Evolutionary conservation across 2,329 filamentous ascomycete species (phyloP).

Genomic region (Kalaharituber pfeilii): DNA sequence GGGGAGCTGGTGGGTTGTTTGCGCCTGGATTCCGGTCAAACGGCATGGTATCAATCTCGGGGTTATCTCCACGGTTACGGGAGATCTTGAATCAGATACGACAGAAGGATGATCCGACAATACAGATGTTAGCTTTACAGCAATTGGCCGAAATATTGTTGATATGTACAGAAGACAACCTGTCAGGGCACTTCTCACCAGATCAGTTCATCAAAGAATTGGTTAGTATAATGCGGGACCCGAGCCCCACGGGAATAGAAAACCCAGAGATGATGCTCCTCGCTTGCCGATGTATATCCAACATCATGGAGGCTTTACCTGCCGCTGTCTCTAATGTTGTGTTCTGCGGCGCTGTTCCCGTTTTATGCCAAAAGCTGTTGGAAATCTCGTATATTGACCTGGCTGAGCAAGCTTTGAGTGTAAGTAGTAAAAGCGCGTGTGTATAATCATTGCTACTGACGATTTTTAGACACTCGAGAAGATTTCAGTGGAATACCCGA

Average conservation of each 20-base stretch:
- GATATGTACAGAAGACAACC: conserved; percentile 89
- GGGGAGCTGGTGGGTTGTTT: conserved; percentile 29
- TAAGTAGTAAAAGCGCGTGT: conserved; percentile 26
- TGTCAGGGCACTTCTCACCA: conserved; percentile 85
- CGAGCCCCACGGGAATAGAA: conserved; percentile 69
- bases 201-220: conserved; percentile 93
- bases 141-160: conserved; percentile 85
- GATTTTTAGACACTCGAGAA: conserved; percentile 61
- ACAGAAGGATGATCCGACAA: conserved; percentile 65
- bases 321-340: conserved; percentile 89
- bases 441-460: conserved; percentile 9
- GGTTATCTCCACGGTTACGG: conserved; percentile 60
- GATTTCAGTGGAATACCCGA: conserved; percentile 89
- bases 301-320: conserved; percentile 91
- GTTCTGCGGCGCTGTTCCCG: conserved; percentile 87
- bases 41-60: conserved; percentile 60
- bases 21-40: background rate
- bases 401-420: conserved; percentile 85
- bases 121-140: conserved; percentile 81
- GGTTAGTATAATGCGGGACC: conserved; percentile 67
- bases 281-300: conserved; percentile 86
- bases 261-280: conserved; percentile 96
- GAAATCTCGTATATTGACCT: conserved; percentile 96
- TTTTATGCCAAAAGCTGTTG: conserved; percentile 83
- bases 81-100: conserved; percentile 60